phyloP scores from a whole-genome alignment of 139 green algal genomes.

The Chlamydomonas sp. region DNA sequence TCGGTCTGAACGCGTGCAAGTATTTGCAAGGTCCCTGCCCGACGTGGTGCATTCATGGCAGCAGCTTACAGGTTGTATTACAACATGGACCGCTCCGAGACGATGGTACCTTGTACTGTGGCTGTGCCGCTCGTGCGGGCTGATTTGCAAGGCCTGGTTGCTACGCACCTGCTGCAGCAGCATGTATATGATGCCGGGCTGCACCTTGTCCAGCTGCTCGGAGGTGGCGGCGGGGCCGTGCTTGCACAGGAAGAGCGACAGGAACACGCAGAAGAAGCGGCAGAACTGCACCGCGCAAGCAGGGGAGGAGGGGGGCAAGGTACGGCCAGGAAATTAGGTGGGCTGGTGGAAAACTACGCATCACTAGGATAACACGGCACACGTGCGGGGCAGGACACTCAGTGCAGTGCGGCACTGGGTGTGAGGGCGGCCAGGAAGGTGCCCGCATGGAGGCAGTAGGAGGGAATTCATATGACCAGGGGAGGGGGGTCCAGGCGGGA shows the following conservation, averaged over 20 bases:
- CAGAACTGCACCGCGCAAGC: slow-evolving; percentile 65
- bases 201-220: slow-evolving; percentile 81
- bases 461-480: too few relatives aligned
- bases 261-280: slow-evolving; percentile 81
- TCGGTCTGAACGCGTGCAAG: too few relatives aligned
- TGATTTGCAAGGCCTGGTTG: background rate
- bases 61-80: too few relatives aligned
- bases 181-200: slow-evolving; percentile 85
- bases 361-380: background rate
- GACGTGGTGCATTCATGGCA: too few relatives aligned
- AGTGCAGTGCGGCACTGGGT: too few relatives aligned
- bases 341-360: background rate
- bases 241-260: slow-evolving; percentile 75
- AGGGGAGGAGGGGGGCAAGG: slow-evolving; percentile 56
- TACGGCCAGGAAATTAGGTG: too few relatives aligned
- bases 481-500: too few relatives aligned
- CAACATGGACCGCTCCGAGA: background rate
- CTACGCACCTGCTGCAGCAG: slow-evolving; percentile 80
- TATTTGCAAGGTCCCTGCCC: too few relatives aligned
- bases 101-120: background rate
- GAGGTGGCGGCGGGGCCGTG: slow-evolving; percentile 61
- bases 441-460: too few relatives aligned
- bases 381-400: background rate
- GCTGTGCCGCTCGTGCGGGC: background rate
- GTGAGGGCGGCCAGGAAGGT: too few relatives aligned